Evolutionary conservation across 179 eudicot species (phyloP), one percentile per base, ranked within the genome.

Genomic region (Spinacia oleracea): DNA sequence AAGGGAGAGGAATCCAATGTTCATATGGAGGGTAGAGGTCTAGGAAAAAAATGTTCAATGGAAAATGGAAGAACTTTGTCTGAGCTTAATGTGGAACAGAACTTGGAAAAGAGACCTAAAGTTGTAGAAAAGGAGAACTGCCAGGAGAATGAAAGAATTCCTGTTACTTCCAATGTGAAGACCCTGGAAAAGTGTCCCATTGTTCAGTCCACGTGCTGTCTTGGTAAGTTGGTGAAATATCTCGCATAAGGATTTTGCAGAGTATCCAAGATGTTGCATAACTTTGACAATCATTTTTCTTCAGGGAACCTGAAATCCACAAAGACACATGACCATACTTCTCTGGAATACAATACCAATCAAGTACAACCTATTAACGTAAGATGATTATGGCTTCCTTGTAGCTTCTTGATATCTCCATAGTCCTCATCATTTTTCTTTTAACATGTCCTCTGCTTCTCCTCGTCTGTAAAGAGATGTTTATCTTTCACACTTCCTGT

Each of bases 21-120:
- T 77, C 70, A 86, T 32, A 74, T 78, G 59, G 94, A 92, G 29
- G 84, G 81, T 60, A 91, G 79, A 75, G 72, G 77, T 60, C 50
- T 51, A 63, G 82, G 81, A 27, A 75, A 38, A 25, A 82, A n/a
- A 71, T 76, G 74, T 67, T 31, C 58, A 38, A 45, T 70, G 78
- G 63, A 75, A 53, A 75, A 75, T 46, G 78, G 72, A 43, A 68
- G 35, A 73, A 67, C 55, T 11, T 74, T 71, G 76, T 43, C 67
- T 69, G 77, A 77, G 75, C 74, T 62, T 66, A 77, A 81, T 78
- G 78, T 77, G 72, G 85, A 51, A 75, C 75, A 77, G 50, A 81
- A 87, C 80, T 77, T 63, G 32, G 83, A 81, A 74, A 53, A 73
- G 64, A 82, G 78, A 48, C 74, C 74, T 60, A 73, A 81, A 82